Base-by-base conservation (phyloP, 2,329 filamentous ascomycete genomes). In the Macrophomina phaseolina region DNA sequence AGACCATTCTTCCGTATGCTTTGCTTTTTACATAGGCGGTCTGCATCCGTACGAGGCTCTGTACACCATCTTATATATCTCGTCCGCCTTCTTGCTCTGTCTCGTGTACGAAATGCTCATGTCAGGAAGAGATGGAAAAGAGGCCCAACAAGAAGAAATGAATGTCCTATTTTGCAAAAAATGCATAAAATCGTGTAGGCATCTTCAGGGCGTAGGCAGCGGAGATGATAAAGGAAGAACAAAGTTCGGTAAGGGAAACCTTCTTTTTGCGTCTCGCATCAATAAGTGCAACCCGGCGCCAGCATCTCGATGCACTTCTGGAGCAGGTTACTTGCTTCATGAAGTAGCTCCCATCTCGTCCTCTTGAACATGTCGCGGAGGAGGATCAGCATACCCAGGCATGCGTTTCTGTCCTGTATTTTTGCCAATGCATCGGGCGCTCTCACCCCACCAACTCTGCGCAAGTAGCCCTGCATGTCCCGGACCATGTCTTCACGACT, bases 281-380 rank as follows among this genome's bases (percentile, higher is more conserved):
- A 66, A 45, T 60, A 61, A 18, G 42, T 61, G 46, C 48, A 56
- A 12, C 65, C 65, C 16, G 65, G 65, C 48, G 65, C 65, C 48
- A 89, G 76, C 79, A 87, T 85, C 68, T 87, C 83, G 70, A 97
- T 91, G 77, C 94, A 97, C 76, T 93, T 95, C 65, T 85, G 89
- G 74, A 98, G 78, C 68, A 97, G 81, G 28, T 87, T 90, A 38
- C 91, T 91, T 42, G 93, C 94, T 79, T 98, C 95, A 67, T 95
- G 90, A 69, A 98, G 82, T 65, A 98, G 81, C 81, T 98, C 94
- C 94, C 94, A 98, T 58, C 93, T 86, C 38, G 93, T 93, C 73
- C 90, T 89, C 70, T 86, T 84, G 76, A 98, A 97, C 48, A 91
- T 90, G 66, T 93, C 90, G 69, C 90, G 89, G 68, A 99, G 85